These are phyloP conservation scores for Leccinum longicurvipes DNA, from an alignment of 768 basidiomycete species.

Conservation along the genomic window DNA sequence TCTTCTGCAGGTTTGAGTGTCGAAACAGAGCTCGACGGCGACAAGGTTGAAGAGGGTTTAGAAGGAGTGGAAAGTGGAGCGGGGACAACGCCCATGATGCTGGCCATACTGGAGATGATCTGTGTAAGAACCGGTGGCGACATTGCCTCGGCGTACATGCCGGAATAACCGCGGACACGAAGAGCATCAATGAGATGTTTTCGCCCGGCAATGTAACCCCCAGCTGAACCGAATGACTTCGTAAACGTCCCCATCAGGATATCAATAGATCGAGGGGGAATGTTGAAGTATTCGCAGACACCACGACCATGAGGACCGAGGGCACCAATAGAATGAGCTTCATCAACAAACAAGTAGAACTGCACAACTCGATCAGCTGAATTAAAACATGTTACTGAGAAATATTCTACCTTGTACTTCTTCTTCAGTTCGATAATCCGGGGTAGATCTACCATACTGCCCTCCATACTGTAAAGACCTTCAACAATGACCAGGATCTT, in stretches of 20 bases:
- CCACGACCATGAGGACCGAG: conserved; percentile 94
- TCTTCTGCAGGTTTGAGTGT: conserved; percentile 37
- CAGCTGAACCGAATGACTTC: conserved; percentile 89
- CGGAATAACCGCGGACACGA: conserved; percentile 76
- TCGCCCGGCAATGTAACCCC: conserved; percentile 89
- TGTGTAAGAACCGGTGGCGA: conserved; percentile 89
- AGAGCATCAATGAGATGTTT: conserved; percentile 79
- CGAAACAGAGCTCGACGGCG: conserved; percentile 30
- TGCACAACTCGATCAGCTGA: conserved; percentile 29
- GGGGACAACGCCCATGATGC: conserved; percentile 83
- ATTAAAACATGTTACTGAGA: conserved; percentile 10
- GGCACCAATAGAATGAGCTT: conserved; percentile 97
- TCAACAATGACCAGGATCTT: conserved; percentile 95
- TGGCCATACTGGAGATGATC: conserved; percentile 87
- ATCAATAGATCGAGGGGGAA: conserved; percentile 79
- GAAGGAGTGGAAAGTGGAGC: conserved; percentile 32
- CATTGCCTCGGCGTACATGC: conserved; percentile 87
- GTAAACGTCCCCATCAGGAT: conserved; percentile 99
- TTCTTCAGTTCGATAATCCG: conserved; percentile 80
- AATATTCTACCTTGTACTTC: conserved; percentile 77
- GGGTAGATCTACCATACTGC: conserved; percentile 87
- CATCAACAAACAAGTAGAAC: conserved; percentile 96
- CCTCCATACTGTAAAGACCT: conserved; percentile 98
- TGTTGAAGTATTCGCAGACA: conserved; percentile 89
- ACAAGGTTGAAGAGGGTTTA: conserved; percentile 21